Percentiles rank a stretch among this genome's conserved stretches.
Evolutionary conservation across 2,329 filamentous ascomycete species (phyloP).

Genomic region (Intubia oerlemansii): DNA sequence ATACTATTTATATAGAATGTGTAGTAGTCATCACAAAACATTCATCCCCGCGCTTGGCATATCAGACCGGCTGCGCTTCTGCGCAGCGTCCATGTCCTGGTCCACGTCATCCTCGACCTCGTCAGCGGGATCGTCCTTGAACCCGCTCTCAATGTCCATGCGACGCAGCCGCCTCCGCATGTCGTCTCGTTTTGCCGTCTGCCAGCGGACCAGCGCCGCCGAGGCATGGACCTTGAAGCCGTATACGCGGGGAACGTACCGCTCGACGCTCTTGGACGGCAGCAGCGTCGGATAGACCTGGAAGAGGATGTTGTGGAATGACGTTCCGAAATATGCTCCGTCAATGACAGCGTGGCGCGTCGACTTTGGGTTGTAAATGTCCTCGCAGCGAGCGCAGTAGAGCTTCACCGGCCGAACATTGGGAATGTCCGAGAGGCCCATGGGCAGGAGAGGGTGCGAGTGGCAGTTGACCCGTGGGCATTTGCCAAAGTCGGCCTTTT

Average conservation of each 20-base stretch:
- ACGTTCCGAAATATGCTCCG: constrained; percentile 93
- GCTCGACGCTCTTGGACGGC: constrained; percentile 62
- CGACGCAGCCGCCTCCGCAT: constrained; percentile 57
- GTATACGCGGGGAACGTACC: constrained; percentile 76
- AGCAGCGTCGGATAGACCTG: constrained; percentile 88
- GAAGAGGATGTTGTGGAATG: constrained; percentile 98
- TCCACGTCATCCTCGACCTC: constrained; percentile 36
- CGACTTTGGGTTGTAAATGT: constrained; percentile 97
- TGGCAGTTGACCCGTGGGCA: constrained; percentile 93
- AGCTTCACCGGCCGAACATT: constrained; percentile 85
- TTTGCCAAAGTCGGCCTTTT: constrained; percentile 94
- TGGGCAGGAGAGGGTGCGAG: constrained; percentile 78
- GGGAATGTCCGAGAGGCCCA: constrained; percentile 79
- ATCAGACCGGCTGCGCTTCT: background rate
- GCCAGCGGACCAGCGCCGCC: constrained; percentile 79
- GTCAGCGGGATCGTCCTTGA: constrained; percentile 40
- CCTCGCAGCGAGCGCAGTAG: constrained; percentile 92
- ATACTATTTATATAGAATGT: constrained; percentile 1
- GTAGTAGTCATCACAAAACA: background rate
- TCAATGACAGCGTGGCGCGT: constrained; percentile 89
- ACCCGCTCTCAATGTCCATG: constrained; percentile 58
- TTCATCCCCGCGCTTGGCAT: background rate
- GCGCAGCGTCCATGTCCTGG: constrained; percentile 20
- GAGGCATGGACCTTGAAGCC: constrained; percentile 89
- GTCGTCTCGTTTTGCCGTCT: constrained; percentile 58